Percentiles rank a stretch among this genome's conserved stretches.
Conservation (phyloP, 2,329 filamentous ascomycete genomes). For the Colletotrichum sp. region DNA sequence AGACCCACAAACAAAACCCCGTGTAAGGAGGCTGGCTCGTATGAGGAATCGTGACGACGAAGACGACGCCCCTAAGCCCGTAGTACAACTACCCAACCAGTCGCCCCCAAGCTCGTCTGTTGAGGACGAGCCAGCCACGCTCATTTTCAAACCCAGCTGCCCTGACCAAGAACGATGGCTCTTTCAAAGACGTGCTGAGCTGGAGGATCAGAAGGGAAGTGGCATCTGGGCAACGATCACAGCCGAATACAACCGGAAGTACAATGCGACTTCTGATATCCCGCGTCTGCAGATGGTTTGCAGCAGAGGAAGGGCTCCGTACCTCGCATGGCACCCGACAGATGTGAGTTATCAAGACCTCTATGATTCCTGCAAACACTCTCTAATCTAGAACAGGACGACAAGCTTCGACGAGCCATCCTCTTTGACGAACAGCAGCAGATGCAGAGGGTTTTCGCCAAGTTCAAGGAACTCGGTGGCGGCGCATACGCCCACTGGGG, state of each 20-base stretch:
- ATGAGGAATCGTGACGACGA: not conserved
- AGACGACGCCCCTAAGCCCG: not conserved
- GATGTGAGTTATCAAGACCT: constrained; percentile 48
- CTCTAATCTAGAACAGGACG: constrained; percentile 42
- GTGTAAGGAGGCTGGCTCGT: not conserved
- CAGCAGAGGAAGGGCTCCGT: constrained; percentile 53
- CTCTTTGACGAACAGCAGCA: not conserved
- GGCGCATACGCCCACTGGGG: constrained; percentile 55
- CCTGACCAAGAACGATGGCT: constrained; percentile 54
- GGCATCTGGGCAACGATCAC: constrained; percentile 65
- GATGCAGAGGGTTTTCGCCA: constrained; percentile 45
- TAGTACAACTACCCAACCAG: not conserved
- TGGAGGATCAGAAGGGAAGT: constrained; percentile 50
- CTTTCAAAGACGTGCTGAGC: constrained; percentile 52
- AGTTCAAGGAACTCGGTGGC: constrained; percentile 56
- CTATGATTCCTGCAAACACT: not conserved
- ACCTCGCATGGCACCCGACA: constrained; percentile 50
- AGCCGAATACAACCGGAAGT: constrained; percentile 41
- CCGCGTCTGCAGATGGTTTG: constrained; percentile 63
- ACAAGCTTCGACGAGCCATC: constrained; percentile 29
- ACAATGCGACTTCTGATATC: constrained; percentile 44
- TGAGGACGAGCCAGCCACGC: constrained; percentile 25
- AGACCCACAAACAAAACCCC: not conserved
- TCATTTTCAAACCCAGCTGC: constrained; percentile 47
- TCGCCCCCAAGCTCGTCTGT: not conserved